These are phyloP conservation scores for Leonotis leonurus DNA, from an alignment of 257 asterid genomes.

Conservation along the genomic window DNA sequence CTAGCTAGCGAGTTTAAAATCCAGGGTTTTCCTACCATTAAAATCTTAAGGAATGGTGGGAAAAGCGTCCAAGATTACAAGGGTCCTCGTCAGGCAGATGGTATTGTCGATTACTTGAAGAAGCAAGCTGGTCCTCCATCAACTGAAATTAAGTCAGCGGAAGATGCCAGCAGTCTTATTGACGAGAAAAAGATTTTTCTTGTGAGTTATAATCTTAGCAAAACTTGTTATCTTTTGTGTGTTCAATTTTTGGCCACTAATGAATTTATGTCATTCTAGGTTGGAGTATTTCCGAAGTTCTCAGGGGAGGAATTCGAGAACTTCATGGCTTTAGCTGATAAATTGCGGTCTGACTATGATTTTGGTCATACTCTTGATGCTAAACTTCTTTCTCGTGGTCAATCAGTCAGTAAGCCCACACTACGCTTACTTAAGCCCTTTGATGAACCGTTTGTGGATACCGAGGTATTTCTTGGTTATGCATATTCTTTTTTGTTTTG, in stretches of 20 bases:
- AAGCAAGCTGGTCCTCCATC: conserved; percentile 86
- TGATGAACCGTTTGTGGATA: conserved; percentile 63
- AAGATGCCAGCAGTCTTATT: conserved; percentile 41
- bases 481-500: neutral
- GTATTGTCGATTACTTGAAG: conserved; percentile 62
- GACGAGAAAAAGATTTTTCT: conserved; percentile 49
- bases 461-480: conserved; percentile 33
- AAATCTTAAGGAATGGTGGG: conserved; percentile 73
- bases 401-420: conserved; percentile 60
- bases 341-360: conserved; percentile 60
- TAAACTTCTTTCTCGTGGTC: conserved; percentile 58
- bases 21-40: conserved; percentile 78
- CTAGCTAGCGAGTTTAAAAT: conserved; percentile 47
- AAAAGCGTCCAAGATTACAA: conserved; percentile 52
- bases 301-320: conserved; percentile 60
- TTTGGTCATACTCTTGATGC: conserved; percentile 74
- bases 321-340: conserved; percentile 57
- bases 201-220: conserved; percentile 33
- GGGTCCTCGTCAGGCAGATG: conserved; percentile 85
- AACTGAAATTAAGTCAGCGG: conserved; percentile 51
- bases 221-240: neutral
- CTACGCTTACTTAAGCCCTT: conserved; percentile 78
- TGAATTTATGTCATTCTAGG: conserved; percentile 29
- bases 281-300: conserved; percentile 65
- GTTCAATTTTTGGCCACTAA: neutral